Conservation (phyloP, 2,329 filamentous ascomycete genomes). For the Ceratocystis albifundus region DNA sequence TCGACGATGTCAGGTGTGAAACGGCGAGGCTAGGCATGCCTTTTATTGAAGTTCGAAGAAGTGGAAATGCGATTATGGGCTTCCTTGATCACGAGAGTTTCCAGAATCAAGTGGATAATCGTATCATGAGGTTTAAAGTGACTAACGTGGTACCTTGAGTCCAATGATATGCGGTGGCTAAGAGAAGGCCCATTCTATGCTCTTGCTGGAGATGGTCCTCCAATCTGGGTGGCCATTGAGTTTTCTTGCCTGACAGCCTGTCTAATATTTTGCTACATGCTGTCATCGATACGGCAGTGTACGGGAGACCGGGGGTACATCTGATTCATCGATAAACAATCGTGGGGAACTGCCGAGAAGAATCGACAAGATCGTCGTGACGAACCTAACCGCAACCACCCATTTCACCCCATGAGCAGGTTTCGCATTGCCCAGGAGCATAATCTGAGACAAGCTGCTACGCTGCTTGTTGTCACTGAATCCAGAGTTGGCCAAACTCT, state of each 20-base stretch:
- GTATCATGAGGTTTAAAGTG: slow-evolving; percentile 22
- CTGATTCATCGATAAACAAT: slow-evolving; percentile 17
- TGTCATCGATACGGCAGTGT: slow-evolving; percentile 19
- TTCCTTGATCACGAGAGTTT: slow-evolving; percentile 13
- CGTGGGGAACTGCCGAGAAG: slow-evolving; percentile 22
- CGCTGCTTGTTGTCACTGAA: slow-evolving; percentile 24
- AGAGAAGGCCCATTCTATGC: slow-evolving; percentile 23
- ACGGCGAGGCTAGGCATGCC: slow-evolving; percentile 20
- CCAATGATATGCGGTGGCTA: slow-evolving; percentile 21
- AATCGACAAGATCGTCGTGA: slow-evolving; percentile 21
- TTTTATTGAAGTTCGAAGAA: slow-evolving; percentile 23
- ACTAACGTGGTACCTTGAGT: slow-evolving; percentile 24
- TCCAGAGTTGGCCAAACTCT: slow-evolving; percentile 22
- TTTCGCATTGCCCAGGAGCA: slow-evolving; percentile 20
- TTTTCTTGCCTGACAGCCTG: slow-evolving; percentile 24
- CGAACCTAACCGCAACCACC: slow-evolving; percentile 20
- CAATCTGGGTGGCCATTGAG: slow-evolving; percentile 19
- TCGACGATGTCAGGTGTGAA: slow-evolving; percentile 14
- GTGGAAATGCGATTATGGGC: slow-evolving; percentile 16
- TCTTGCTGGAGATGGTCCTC: slow-evolving; percentile 23
- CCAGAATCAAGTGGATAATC: slow-evolving; percentile 10
- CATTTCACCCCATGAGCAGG: slow-evolving; percentile 19
- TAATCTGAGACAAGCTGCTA: slow-evolving; percentile 20
- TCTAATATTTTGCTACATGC: slow-evolving; percentile 25
- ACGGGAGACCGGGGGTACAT: slow-evolving; percentile 21